Evolutionary conservation across 2,329 filamentous ascomycete species (phyloP).

Genomic region (Stachybotrys elegans): DNA sequence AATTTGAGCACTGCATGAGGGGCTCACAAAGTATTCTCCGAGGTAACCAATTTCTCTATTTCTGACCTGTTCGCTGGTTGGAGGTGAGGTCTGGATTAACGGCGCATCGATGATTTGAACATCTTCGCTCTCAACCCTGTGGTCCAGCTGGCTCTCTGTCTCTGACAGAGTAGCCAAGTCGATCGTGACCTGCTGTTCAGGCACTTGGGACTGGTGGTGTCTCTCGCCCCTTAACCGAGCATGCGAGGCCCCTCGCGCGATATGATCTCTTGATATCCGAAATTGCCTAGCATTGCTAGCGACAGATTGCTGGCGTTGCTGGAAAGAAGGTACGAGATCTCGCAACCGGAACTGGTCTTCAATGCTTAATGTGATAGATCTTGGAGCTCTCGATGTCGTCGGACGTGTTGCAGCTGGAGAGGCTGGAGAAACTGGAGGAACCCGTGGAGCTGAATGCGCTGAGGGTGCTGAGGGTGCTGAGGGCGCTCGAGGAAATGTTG

Average conservation of each 20-base stretch:
- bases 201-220: not conserved
- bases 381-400: not conserved
- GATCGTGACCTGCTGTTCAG: too few relatives aligned
- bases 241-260: not conserved
- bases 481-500: too few relatives aligned
- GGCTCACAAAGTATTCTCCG: slow-evolving; percentile 5
- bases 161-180: too few relatives aligned
- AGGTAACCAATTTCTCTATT: slow-evolving; percentile 4
- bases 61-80: slow-evolving; percentile 5
- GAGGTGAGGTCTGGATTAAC: not conserved
- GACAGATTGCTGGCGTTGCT: slow-evolving; percentile 3
- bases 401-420: too few relatives aligned
- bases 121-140: not conserved
- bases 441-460: too few relatives aligned
- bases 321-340: slow-evolving; percentile 4
- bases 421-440: too few relatives aligned
- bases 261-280: slow-evolving; percentile 2
- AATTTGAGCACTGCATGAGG: not conserved
- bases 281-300: slow-evolving; percentile 2
- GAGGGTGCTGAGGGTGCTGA: too few relatives aligned
- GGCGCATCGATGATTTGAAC: not conserved
- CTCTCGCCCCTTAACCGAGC: not conserved
- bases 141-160: not conserved
- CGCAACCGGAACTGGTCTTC: not conserved
- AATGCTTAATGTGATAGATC: not conserved